Conservation (phyloP, 164 flowering plant species). For the Vitis labrusca region DNA sequence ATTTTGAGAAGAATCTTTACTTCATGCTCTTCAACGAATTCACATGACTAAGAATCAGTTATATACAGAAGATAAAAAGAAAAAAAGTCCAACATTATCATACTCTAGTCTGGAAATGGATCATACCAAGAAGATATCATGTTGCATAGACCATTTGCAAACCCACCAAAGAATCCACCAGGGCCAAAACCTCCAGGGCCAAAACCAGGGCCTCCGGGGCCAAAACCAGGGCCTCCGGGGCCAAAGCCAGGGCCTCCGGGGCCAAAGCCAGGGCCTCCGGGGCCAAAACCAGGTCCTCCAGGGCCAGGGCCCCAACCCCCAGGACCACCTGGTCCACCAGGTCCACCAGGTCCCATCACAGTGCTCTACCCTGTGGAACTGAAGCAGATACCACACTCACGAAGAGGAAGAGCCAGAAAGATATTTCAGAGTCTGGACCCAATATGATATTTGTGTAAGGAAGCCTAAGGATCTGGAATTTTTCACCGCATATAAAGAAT, state of each 20-base stretch:
- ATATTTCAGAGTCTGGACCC: too few species aligned
- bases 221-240: conserved; percentile 7
- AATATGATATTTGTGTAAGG: too few species aligned
- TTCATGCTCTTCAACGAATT: too few species aligned
- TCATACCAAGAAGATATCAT: conserved; percentile 33
- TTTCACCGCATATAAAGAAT: too few species aligned
- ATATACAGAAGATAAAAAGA: not conserved
- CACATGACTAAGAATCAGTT: too few species aligned
- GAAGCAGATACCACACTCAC: too few species aligned
- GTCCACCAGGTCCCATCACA: conserved; percentile 6
- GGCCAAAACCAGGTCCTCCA: conserved; percentile 23
- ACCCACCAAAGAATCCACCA: conserved; percentile 39
- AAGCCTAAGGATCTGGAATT: too few species aligned
- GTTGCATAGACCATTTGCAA: conserved; percentile 33
- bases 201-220: conserved; percentile 5
- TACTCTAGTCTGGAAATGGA: not conserved
- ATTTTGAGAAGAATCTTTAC: too few species aligned
- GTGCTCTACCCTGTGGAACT: too few species aligned
- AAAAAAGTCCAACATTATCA: not conserved
- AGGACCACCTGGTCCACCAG: conserved; percentile 7
- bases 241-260: conserved; percentile 13
- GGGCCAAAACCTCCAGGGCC: not conserved
- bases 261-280: conserved; percentile 4
- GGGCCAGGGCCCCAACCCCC: conserved; percentile 19
- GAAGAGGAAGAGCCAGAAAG: too few species aligned